Base-by-base conservation (phyloP, 768 basidiomycete genomes). In the Naganishia friedmannii region DNA sequence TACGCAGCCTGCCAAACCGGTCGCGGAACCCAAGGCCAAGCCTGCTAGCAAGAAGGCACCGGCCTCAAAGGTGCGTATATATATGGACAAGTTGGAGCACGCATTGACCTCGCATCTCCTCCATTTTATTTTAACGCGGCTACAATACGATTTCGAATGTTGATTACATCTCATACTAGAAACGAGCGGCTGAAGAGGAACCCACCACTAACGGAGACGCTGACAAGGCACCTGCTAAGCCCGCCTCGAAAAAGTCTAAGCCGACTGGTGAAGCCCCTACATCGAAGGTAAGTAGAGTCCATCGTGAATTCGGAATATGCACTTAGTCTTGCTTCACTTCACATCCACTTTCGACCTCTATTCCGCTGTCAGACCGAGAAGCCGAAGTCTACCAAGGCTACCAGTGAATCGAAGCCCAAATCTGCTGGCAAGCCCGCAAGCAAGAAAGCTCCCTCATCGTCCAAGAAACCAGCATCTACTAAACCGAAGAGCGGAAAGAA, bases 21-120 rank as follows among this genome's bases (percentile, higher is more conserved):
- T 23, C 53, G 19, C 51, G 12, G 63, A 51, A 26, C 31, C 58
- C 65, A 68, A 71, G 32, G 51, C 70, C 21, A 66, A 66, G 21
- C 65, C 74, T n/a, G 56, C 74, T 19, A 69, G 71, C 51, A 69
- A 73, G 56, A 71, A 74, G 58, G 67, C 70, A 3, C 53, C 63
- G 23, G 69, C 70, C 21, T 71, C 73, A 17, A 75, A 75, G 72
- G 76, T 75, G 32, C 29, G 74, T 70, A 19, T 28, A 31, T 12
- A 3, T 26, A 3, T n/a, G 4, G 12, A 55, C 19, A 1, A 9
- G 29, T 17, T 39, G 32, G 19, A 39, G 13, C 26, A 9, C 32
- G 39, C 12, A 34, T 21, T 34, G 8, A 17, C 31, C 29, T 29
- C n/a, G 19, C 28, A 12, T 56, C 28, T 13, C 23, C 48, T 39